Conservation (phyloP, 768 basidiomycete species). For the Tylopilus plumbeoviolaceoides region DNA sequence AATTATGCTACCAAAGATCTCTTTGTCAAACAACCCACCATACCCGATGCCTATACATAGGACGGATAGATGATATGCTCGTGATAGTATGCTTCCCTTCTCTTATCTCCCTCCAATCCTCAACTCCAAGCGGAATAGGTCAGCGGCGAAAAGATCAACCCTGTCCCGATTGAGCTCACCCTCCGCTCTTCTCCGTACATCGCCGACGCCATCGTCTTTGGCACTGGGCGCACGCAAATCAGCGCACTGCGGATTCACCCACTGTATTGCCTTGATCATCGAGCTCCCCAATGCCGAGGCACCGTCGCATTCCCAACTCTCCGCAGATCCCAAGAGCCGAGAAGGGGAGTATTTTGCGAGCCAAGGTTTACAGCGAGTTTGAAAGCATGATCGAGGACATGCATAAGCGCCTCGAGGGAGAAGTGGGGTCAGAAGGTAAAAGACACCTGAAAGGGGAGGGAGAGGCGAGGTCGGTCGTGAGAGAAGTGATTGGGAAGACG, state of each 20-base stretch:
- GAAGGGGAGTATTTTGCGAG: conserved; percentile 48
- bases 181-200: conserved; percentile 46
- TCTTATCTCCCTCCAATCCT: conserved; percentile 14
- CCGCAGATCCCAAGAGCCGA: conserved; percentile 47
- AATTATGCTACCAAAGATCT: no score
- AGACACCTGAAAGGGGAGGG: conserved; percentile 2
- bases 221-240: conserved; percentile 43
- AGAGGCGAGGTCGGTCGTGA: conserved; percentile 12
- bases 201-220: conserved; percentile 52
- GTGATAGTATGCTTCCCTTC: no score
- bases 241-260: conserved; percentile 40
- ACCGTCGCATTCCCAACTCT: conserved; percentile 49
- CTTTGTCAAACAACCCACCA: no score
- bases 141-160: conserved; percentile 54
- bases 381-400: conserved; percentile 39
- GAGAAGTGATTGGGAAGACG: conserved; percentile 19
- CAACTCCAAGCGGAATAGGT: conserved; percentile 21
- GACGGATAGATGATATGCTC: no score
- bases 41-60: no score
- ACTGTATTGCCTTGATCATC: conserved; percentile 40
- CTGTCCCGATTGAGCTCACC: conserved; percentile 51
- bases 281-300: conserved; percentile 47
- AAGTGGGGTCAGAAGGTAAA: conserved; percentile 27
- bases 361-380: conserved; percentile 49
- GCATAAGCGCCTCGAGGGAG: conserved; percentile 41